Evolutionary conservation across 176 grass and related monocot species (phyloP), one percentile per base, ranked within the genome.

Genomic region (Dactylis glomerata): DNA sequence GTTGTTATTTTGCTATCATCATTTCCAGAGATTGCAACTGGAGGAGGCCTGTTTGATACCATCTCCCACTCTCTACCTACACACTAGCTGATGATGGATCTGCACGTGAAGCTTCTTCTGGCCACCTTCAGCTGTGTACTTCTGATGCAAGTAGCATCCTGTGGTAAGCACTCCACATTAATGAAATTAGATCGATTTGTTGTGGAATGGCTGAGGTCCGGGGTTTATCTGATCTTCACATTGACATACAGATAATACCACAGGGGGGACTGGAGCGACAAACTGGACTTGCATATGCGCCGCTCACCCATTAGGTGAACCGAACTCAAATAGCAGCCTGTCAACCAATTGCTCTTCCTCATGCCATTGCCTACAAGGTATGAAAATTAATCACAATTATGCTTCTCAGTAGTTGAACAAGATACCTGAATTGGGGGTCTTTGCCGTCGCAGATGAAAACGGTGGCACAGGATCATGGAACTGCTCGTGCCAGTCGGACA

Each of bases 241-340:
- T 46, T 36, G 20, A 82, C 82, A 0, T 63, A 17, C 78, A 87
- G 86, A 86, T 86, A 64, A 17, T 27, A 77, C 19, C 20, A 10
- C 52, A 31, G 75, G 54, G 1, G 87, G 46, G 66, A 27, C 47
- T 36, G 86, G 62, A 69, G 73, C 31, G 1, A 26, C 81, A 87
- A 99, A 69, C 62, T 99, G 93, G 96, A 85, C 64, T 46, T 95
- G 96, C 50, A 55, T 79, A 82, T 99, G 93, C 65, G 31, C 87
- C n/a, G 81, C 73, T 80, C 86, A 82, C 90, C 87, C 91, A 17
- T 44, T 84, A 14, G 84, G 72, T 52, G 82, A 80, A 70, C 0
- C 19, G 20, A 78, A 84, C 47, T 87, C 87, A 26, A 90, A 84
- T 33, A 75, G 82, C 79, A 90, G 65, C 22, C 3, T 66, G 37